A percentile compares a stretch with the other conserved stretches of the same genome.
Conservation (phyloP, 768 basidiomycete species). For the Brasilioporus rufonigricans region DNA sequence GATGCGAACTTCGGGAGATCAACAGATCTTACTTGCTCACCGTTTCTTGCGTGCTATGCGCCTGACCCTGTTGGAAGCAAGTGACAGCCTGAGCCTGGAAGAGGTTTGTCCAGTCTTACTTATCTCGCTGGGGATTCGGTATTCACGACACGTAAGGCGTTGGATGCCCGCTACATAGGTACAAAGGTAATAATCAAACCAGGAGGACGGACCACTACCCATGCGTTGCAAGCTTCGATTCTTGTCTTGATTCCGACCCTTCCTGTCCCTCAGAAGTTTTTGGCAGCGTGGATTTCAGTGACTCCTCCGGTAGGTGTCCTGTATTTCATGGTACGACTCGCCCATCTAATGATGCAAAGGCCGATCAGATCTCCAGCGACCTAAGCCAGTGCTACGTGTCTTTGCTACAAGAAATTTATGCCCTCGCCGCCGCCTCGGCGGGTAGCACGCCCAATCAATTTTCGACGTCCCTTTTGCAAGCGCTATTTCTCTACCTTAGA, state of each 20-base stretch:
- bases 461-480: constrained; percentile 55
- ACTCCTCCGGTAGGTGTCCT: constrained; percentile 32
- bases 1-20: constrained; percentile 51
- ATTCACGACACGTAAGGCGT: constrained; percentile 36
- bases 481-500: constrained; percentile 65
- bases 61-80: constrained; percentile 42
- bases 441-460: constrained; percentile 41
- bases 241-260: constrained; percentile 51
- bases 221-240: constrained; percentile 58
- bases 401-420: constrained; percentile 68
- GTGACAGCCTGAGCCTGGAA: constrained; percentile 34
- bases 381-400: constrained; percentile 45
- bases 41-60: constrained; percentile 46
- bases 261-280: constrained; percentile 38
- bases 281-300: constrained; percentile 48
- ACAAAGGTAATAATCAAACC: constrained; percentile 58
- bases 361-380: constrained; percentile 10
- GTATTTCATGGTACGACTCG: neutral
- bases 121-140: neutral
- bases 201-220: constrained; percentile 51
- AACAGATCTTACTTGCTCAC: constrained; percentile 54
- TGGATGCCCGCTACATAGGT: constrained; percentile 44
- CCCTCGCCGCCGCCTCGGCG: constrained; percentile 56
- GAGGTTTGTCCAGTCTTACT: constrained; percentile 27
- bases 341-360: constrained; percentile 14